phyloP scores from a whole-genome alignment of 371 early-diverging fungal genomes.

The Blakeslea trispora region DNA sequence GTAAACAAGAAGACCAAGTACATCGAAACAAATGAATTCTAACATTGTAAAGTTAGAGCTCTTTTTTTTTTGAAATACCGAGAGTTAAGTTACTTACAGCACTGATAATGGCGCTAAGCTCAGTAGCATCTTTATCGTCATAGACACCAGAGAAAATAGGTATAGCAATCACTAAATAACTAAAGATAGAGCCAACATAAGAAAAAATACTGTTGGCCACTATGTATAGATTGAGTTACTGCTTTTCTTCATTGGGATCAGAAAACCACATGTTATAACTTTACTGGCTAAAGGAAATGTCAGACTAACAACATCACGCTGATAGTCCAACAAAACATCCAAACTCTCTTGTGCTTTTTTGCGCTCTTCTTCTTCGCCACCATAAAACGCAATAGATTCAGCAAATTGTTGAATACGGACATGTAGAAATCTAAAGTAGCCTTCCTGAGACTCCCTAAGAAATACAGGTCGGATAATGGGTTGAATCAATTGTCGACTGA shows the following conservation, averaged over 20 bases:
- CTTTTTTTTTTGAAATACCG: too few relatives aligned
- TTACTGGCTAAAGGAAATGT: conserved; percentile 69
- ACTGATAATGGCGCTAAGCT: conserved; percentile 78
- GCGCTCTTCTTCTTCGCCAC: conserved; percentile 71
- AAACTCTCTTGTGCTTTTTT: conserved; percentile 56
- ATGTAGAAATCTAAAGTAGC: conserved; percentile 77
- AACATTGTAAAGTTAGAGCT: too few relatives aligned
- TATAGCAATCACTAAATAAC: conserved; percentile 81
- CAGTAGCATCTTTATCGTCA: conserved; percentile 63
- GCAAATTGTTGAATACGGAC: conserved; percentile 72
- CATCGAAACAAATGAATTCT: conserved; percentile 78
- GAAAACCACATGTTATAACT: too few relatives aligned
- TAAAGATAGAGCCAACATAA: conserved; percentile 83
- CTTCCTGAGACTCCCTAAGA: conserved; percentile 78
- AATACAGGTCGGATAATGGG: conserved; percentile 79
- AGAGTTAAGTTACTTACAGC: conserved; percentile 34
- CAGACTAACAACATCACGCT: conserved; percentile 60
- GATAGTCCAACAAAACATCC: conserved; percentile 52
- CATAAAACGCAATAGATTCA: conserved; percentile 80
- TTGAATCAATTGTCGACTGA: conserved; percentile 63
- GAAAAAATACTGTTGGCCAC: conserved; percentile 68
- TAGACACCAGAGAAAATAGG: conserved; percentile 82
- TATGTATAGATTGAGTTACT: too few relatives aligned
- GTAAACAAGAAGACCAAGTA: conserved; percentile 76
- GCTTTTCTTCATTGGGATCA: too few relatives aligned